phyloP scores from a whole-genome alignment of 345 rosid species.

The Linum usitatissimum region DNA sequence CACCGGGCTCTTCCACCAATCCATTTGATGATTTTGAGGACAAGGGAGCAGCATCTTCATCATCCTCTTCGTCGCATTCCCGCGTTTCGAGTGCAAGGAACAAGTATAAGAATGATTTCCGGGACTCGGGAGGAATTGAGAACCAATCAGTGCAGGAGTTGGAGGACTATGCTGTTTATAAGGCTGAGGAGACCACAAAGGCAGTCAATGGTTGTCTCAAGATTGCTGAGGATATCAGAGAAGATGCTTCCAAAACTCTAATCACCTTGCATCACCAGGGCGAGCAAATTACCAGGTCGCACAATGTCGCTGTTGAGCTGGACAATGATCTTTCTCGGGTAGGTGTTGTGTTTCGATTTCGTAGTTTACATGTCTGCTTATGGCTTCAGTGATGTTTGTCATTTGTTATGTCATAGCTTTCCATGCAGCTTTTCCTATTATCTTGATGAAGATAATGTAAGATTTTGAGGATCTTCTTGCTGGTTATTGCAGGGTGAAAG shows the following conservation, averaged over 20 bases:
- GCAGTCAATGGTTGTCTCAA: constrained; percentile 66
- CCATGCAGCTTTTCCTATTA: background rate
- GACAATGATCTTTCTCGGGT: constrained; percentile 94
- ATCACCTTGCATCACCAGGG: constrained; percentile 79
- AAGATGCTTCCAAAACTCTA: constrained; percentile 68
- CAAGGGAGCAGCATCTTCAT: constrained; percentile 19
- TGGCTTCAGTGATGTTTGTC: background rate
- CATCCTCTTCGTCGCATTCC: constrained; percentile 30
- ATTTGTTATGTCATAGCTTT: no score
- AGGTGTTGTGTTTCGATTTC: constrained; percentile 18
- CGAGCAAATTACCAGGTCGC: constrained; percentile 75
- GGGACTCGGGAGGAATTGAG: constrained; percentile 71
- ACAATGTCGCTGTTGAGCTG: constrained; percentile 52
- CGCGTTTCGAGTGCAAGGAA: constrained; percentile 28
- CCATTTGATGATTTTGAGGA: constrained; percentile 43
- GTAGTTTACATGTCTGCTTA: background rate
- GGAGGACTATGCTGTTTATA: constrained; percentile 72
- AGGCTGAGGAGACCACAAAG: constrained; percentile 89
- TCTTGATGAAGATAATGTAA: background rate
- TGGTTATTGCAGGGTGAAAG: constrained; percentile 74
- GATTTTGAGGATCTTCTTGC: constrained; percentile 8
- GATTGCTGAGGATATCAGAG: constrained; percentile 87
- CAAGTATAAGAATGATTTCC: constrained; percentile 72
- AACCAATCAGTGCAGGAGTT: constrained; percentile 85
- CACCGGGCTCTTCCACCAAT: constrained; percentile 27